Base-by-base conservation (phyloP, 2,329 filamentous ascomycete genomes). In the Fusarium sp. region DNA sequence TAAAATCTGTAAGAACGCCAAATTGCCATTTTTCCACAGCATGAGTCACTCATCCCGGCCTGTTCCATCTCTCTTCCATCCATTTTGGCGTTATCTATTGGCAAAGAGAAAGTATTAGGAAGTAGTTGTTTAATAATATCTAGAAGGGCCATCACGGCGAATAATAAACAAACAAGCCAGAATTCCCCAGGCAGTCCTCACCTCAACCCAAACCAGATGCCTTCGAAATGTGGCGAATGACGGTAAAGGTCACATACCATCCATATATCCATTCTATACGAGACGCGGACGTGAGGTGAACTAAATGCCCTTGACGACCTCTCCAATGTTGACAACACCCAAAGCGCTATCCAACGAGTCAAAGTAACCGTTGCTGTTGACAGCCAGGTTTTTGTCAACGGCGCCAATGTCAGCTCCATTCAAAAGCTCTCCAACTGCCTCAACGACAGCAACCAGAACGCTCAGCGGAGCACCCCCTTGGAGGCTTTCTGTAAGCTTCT, bases 301-400 rank as follows among this genome's bases (percentile, higher is more conserved):
- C n/a, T 63, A 40, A 14, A 66, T 52, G 20, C 18, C 18, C 64
- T 62, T 59, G 20, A 24, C 50, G 18, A 38, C 59, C 14, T 64
- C 22, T 1, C 65, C 59, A 18, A 64, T 42, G 24, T 67, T 64
- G 29, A 60, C 42, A 11, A 62, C 52, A 18, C 50, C 59, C 27
- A 64, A n/a, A 52, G 65, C 52, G n/a, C 31, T 34, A 9, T 67
- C 59, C 16, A 64, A 22, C 18, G 65, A 58, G 29, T 64, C 38
- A 29, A 64, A 67, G 24, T 67, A 63, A 16, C 65, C 65, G 52
- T 58, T 40, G 42, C 65, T 67, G 52, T 67, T 67, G 18, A 54
- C 58, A 40, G 29, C 42, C 50, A 67, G 34, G 16, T 67, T 58
- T n/a, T 63, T 35, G 38, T 64, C 58, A 16, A 67, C 65, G 13